These are phyloP conservation scores for Casuarina glauca DNA, from an alignment of 306 rosid genomes.

Conservation along the genomic window DNA sequence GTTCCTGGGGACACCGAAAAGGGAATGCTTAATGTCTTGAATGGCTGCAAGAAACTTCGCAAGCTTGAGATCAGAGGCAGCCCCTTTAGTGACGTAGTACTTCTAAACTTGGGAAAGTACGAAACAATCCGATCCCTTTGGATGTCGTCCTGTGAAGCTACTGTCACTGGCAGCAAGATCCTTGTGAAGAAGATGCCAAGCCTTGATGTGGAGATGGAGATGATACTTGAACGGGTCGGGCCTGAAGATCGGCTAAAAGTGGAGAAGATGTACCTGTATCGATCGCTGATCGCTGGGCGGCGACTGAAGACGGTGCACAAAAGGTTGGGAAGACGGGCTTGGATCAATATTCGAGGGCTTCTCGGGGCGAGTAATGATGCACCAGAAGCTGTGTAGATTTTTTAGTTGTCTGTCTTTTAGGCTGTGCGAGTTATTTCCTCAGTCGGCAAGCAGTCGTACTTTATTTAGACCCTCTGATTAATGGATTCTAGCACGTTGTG, in stretches of 20 bases:
- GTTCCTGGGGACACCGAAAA: constrained; percentile 87
- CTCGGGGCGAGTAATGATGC: constrained; percentile 80
- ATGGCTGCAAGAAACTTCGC: constrained; percentile 92
- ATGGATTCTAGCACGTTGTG: constrained; percentile 43
- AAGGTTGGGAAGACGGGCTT: no score
- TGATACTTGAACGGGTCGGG: constrained; percentile 49
- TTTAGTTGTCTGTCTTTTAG: constrained; percentile 41
- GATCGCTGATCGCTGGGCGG: constrained; percentile 33
- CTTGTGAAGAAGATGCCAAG: constrained; percentile 76
- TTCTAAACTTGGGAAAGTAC: constrained; percentile 93
- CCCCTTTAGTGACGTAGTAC: constrained; percentile 80
- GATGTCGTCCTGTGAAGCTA: constrained; percentile 93
- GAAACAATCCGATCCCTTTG: constrained; percentile 99
- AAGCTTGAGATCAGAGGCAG: constrained; percentile 91
- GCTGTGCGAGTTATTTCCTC: constrained; percentile 21
- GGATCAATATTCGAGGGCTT: background rate
- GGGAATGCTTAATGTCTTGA: constrained; percentile 85
- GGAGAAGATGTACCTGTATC: constrained; percentile 86
- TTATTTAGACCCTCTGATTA: constrained; percentile 46
- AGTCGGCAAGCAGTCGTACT: constrained; percentile 47
- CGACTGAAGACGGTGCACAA: no score
- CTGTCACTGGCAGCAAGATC: constrained; percentile 74
- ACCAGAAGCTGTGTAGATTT: constrained; percentile 82
- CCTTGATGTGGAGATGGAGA: constrained; percentile 81
- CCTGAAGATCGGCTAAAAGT: constrained; percentile 52